These are phyloP conservation scores for Cladosporium sp. DNA, from an alignment of 2,329 filamentous ascomycete genomes.

Conservation along the genomic window DNA sequence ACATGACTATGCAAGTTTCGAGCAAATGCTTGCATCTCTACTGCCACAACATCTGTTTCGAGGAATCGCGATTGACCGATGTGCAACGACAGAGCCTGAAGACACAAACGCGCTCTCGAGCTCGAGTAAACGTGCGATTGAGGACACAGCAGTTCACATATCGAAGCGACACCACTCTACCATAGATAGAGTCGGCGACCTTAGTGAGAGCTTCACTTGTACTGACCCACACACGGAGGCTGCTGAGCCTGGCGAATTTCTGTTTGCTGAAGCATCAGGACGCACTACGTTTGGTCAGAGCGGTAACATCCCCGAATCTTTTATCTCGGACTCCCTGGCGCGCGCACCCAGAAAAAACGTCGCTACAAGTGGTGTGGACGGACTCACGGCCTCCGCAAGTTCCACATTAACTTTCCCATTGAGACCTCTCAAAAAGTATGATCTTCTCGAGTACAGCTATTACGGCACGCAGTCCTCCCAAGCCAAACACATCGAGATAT, in stretches of 20 bases:
- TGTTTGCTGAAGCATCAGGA: background rate
- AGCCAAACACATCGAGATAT: background rate
- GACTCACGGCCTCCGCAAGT: background rate
- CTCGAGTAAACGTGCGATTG: background rate
- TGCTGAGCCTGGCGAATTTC: background rate
- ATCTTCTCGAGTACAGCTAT: background rate
- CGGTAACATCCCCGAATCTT: background rate
- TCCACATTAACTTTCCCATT: background rate
- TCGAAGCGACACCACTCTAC: background rate
- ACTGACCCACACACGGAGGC: accelerated
- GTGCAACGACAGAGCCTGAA: background rate
- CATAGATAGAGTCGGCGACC: background rate
- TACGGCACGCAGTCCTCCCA: background rate
- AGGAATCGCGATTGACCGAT: background rate
- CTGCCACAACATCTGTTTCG: background rate
- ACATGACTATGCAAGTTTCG: background rate
- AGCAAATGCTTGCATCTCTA: background rate
- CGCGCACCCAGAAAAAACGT: background rate
- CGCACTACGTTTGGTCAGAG: background rate
- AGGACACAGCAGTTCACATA: background rate
- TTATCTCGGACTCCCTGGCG: background rate
- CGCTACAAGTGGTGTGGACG: background rate
- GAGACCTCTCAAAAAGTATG: background rate
- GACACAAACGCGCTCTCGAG: background rate
- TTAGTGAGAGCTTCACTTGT: background rate